A percentile compares a stretch with the other conserved stretches of the same genome.
Conservation (phyloP, 2,329 filamentous ascomycete species). For the Fonsecaea monophora region DNA sequence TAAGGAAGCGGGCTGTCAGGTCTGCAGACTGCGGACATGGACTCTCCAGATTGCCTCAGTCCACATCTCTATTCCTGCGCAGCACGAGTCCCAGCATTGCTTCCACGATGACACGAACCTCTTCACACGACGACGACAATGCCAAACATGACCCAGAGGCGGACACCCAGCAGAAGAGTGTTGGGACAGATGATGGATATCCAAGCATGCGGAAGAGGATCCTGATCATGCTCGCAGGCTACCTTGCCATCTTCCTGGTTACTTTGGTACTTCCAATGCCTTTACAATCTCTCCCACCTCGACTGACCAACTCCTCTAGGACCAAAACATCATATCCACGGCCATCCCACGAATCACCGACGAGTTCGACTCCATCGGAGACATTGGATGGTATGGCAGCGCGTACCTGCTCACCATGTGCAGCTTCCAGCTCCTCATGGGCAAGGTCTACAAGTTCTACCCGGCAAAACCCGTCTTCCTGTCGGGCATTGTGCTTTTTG, state of each 20-base stretch:
- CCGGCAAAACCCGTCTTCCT: conserved; percentile 53
- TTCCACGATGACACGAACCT: neutral
- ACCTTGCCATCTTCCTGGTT: conserved; percentile 1
- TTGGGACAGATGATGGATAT: neutral
- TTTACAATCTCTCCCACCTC: neutral
- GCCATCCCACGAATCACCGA: conserved; percentile 58
- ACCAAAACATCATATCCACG: conserved; percentile 49
- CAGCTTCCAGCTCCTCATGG: conserved; percentile 52
- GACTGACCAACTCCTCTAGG: neutral
- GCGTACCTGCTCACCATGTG: conserved; percentile 54
- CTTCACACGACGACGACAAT: neutral
- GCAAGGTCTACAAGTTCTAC: conserved; percentile 54
- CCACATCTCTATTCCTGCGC: neutral
- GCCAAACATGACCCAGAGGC: neutral
- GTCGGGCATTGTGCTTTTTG: conserved; percentile 49
- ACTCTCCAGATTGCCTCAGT: neutral
- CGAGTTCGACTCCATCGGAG: conserved; percentile 54
- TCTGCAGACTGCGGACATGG: neutral
- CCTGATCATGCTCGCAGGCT: neutral
- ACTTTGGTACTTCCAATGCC: neutral
- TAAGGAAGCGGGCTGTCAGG: neutral
- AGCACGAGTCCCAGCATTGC: neutral
- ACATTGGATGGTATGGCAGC: conserved; percentile 58
- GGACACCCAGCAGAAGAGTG: neutral
- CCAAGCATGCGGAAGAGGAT: neutral